Percentiles rank a stretch among this genome's conserved stretches.
phyloP scores from a whole-genome alignment of 345 rosid genomes.

The Leavenworthia alabamica region DNA sequence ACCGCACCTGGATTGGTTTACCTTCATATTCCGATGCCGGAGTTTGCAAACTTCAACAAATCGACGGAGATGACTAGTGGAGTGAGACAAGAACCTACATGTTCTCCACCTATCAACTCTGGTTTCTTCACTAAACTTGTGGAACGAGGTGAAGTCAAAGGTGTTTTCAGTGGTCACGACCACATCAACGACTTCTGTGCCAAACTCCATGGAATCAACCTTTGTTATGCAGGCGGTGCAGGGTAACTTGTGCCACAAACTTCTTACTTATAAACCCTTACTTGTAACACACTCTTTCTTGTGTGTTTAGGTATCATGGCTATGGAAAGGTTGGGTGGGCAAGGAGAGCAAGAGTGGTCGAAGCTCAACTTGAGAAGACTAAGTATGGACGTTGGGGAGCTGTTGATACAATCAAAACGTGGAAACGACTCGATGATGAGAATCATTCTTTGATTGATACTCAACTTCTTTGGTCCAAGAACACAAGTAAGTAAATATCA shows the following conservation, averaged over 20 bases:
- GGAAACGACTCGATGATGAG: slow-evolving; percentile 89
- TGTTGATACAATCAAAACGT: slow-evolving; percentile 71
- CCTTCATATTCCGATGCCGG: slow-evolving; percentile 92
- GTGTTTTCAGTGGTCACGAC: slow-evolving; percentile 86
- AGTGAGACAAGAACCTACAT: slow-evolving; percentile 59
- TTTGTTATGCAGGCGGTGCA: slow-evolving; percentile 89
- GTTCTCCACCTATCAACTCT: slow-evolving; percentile 69
- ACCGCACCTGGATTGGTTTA: slow-evolving; percentile 83
- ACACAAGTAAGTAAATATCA: slow-evolving; percentile 29
- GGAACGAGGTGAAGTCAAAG: slow-evolving; percentile 76
- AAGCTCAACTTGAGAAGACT: slow-evolving; percentile 60
- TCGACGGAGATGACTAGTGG: slow-evolving; percentile 57
- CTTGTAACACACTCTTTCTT: not conserved
- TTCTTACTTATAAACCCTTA: not conserved
- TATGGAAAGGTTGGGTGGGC: slow-evolving; percentile 91
- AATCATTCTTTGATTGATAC: slow-evolving; percentile 51
- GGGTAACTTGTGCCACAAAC: slow-evolving; percentile 9
- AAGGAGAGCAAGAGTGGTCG: slow-evolving; percentile 73
- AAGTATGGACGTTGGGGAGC: slow-evolving; percentile 56
- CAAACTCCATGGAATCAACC: slow-evolving; percentile 51
- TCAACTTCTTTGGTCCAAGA: slow-evolving; percentile 74
- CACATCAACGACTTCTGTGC: slow-evolving; percentile 89
- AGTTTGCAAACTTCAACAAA: slow-evolving; percentile 49
- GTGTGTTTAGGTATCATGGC: slow-evolving; percentile 67
- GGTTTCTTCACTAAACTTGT: slow-evolving; percentile 83